phyloP scores from a whole-genome alignment of 176 grass and related monocot genomes.

The Phoenix roebelenii region DNA sequence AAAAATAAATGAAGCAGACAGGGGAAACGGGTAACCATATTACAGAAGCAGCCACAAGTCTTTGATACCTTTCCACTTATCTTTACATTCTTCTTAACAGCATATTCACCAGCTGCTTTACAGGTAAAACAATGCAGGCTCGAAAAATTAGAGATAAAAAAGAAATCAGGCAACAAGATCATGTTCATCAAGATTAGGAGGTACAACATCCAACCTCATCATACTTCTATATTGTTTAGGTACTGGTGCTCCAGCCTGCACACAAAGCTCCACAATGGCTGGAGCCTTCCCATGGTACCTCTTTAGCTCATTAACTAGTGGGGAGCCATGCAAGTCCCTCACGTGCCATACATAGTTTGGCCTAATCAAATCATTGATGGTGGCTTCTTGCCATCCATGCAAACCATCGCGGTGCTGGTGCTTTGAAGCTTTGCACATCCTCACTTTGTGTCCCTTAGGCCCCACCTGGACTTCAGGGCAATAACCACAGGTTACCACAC shows the following conservation, averaged over 20 bases:
- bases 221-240: constrained; percentile 35
- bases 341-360: constrained; percentile 62
- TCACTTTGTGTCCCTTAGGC: constrained; percentile 63
- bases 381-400: constrained; percentile 68
- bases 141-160: too few relatives aligned
- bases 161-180: constrained; percentile 48
- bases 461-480: constrained; percentile 70
- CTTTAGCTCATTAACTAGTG: constrained; percentile 49
- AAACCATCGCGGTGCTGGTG: constrained; percentile 56
- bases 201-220: constrained; percentile 64
- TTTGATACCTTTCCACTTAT: too few relatives aligned
- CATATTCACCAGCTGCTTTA: too few relatives aligned
- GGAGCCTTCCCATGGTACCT: constrained; percentile 75
- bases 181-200: constrained; percentile 42
- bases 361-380: constrained; percentile 45
- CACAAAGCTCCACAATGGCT: constrained; percentile 44
- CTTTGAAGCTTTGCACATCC: constrained; percentile 62
- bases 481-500: constrained; percentile 54
- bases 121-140: not conserved
- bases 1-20: too few relatives aligned
- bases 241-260: constrained; percentile 35
- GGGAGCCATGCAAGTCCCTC: not conserved
- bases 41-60: too few relatives aligned
- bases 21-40: too few relatives aligned
- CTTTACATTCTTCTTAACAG: too few relatives aligned